Percentiles rank a stretch among this genome's conserved stretches.
Conservation (phyloP, 441 rosid genomes). For the Rhodomyrtus psidioides region DNA sequence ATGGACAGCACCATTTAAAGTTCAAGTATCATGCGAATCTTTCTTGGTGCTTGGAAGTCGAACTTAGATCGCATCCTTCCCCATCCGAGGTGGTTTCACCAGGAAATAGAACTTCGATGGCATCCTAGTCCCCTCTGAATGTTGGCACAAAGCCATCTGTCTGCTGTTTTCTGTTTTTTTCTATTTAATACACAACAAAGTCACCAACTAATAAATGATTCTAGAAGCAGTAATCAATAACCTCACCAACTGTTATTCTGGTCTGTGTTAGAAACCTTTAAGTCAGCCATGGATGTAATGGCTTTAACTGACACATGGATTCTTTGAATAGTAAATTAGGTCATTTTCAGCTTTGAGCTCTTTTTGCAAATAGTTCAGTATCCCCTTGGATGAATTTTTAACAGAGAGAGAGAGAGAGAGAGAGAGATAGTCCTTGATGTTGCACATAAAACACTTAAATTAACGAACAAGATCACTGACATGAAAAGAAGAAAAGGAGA, state of each 20-base stretch:
- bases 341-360: not conserved
- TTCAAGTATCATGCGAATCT: not conserved
- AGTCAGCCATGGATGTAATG: not conserved
- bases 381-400: not conserved
- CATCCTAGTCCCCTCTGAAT: not conserved
- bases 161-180: not conserved
- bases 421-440: not conserved
- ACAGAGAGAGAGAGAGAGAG: not conserved
- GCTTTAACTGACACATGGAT: not conserved
- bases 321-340: not conserved
- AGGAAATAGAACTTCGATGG: not conserved
- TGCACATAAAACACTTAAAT: not conserved
- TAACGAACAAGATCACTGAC: not conserved
- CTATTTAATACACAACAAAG: not conserved
- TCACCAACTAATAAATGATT: not conserved
- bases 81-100: not conserved
- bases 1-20: not conserved
- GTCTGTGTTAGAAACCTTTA: not conserved
- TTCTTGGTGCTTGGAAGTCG: not conserved
- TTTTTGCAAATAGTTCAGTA: not conserved
- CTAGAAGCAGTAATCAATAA: not conserved
- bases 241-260: not conserved
- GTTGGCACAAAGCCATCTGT: not conserved
- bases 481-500: not conserved
- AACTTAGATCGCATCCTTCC: not conserved